phyloP scores from a whole-genome alignment of 2,329 filamentous ascomycete species.

The Alternaria longipes region DNA sequence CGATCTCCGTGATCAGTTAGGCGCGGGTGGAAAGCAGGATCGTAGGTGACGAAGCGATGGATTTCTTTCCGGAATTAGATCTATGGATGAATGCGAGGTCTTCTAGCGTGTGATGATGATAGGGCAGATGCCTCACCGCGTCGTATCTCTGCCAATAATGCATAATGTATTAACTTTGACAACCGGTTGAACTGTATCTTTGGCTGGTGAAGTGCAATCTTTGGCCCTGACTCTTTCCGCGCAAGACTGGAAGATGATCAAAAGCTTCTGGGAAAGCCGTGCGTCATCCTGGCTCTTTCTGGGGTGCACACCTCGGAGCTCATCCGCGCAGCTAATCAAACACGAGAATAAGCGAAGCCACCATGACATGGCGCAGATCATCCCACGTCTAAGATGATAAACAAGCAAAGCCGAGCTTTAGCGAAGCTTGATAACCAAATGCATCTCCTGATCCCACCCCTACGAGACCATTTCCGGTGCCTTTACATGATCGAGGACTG shows the following conservation, averaged over 20 bases:
- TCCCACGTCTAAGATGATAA: background rate
- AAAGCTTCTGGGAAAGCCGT: background rate
- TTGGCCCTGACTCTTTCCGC: background rate
- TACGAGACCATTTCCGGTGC: background rate
- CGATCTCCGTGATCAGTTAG: slow-evolving; percentile 31
- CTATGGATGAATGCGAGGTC: slow-evolving; percentile 3
- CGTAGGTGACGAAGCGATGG: background rate
- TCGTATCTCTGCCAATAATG: slow-evolving; percentile 7
- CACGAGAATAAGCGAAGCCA: background rate
- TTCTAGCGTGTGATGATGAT: slow-evolving; percentile 6
- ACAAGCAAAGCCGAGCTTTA: slow-evolving; percentile 10
- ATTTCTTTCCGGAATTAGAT: slow-evolving; percentile 2
- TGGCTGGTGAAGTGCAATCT: background rate
- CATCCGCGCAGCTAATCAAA: background rate
- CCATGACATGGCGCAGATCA: background rate
- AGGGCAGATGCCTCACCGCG: background rate
- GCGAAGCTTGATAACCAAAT: slow-evolving; percentile 2
- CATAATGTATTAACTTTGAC: slow-evolving; percentile 5
- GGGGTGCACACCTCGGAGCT: background rate
- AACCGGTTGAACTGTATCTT: background rate
- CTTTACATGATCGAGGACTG: background rate
- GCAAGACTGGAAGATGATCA: background rate
- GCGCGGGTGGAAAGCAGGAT: background rate
- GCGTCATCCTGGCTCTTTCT: background rate
- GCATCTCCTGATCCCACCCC: background rate